phyloP scores from a whole-genome alignment of 768 basidiomycete genomes.

The Daedalea quercina region DNA sequence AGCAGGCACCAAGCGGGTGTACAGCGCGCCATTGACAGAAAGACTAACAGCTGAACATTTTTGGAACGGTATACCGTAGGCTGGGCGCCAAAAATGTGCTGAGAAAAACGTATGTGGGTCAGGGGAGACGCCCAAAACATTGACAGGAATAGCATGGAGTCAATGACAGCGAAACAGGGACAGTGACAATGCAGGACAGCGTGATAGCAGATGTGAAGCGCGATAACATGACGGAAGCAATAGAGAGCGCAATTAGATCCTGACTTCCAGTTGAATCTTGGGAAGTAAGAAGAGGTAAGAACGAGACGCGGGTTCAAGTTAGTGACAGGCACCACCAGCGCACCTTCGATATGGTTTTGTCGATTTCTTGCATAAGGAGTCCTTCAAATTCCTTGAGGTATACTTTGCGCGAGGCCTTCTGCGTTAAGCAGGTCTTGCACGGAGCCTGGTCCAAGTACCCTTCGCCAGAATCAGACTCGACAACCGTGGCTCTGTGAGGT shows the following conservation, averaged over 20 bases:
- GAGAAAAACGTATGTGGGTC: too few species aligned
- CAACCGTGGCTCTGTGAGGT: neutral
- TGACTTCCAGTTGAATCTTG: neutral
- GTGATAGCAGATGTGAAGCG: too few species aligned
- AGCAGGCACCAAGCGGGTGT: too few species aligned
- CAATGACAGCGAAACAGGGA: too few species aligned
- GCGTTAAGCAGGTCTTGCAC: neutral
- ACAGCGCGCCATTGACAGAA: too few species aligned
- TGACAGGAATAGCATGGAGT: too few species aligned
- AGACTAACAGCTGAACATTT: too few species aligned
- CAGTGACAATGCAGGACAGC: too few species aligned
- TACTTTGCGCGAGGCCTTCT: neutral
- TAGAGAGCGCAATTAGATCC: neutral
- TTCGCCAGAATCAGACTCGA: neutral
- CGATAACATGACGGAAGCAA: too few species aligned
- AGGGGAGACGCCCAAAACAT: too few species aligned
- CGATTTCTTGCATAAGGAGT: neutral
- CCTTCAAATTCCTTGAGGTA: neutral
- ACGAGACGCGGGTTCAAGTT: neutral
- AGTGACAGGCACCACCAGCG: neutral
- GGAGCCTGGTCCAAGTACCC: neutral
- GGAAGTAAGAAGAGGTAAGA: neutral
- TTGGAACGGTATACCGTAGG: too few species aligned
- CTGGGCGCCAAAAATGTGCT: too few species aligned
- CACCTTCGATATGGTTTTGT: neutral